A percentile compares a stretch with the other conserved stretches of the same genome.
These are phyloP conservation scores for Globisporangium perplexum DNA, from an alignment of 352 stramenopile species.

Conservation along the genomic window DNA sequence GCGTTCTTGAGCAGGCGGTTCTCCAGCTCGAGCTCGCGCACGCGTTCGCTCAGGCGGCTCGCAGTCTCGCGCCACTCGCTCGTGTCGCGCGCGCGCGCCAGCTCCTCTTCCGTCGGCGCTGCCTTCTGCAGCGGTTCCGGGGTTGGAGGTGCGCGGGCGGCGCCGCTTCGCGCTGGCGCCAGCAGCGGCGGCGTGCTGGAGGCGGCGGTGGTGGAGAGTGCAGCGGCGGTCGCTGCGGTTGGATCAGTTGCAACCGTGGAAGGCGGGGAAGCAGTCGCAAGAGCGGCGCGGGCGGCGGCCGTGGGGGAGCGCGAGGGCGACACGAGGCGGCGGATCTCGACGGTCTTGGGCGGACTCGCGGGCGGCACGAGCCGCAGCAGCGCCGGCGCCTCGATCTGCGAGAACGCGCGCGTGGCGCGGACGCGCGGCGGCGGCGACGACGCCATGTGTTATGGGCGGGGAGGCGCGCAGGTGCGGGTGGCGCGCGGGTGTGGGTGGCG, in stretches of 20 bases:
- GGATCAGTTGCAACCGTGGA: not conserved
- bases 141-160: no score
- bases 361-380: slow-evolving; percentile 23
- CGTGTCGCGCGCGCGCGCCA: slow-evolving; percentile 13
- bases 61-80: slow-evolving; percentile 54
- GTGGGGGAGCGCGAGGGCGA: slow-evolving; percentile 30
- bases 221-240: slow-evolving; percentile 6
- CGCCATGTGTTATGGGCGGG: no score
- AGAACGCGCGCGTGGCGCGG: slow-evolving; percentile 50
- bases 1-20: slow-evolving; percentile 49
- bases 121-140: not conserved
- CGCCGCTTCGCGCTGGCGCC: no score
- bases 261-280: no score
- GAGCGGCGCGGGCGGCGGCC: slow-evolving; percentile 13
- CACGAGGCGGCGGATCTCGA: slow-evolving; percentile 55
- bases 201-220: slow-evolving; percentile 14
- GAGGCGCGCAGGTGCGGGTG: no score
- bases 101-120: not conserved
- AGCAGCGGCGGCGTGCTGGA: slow-evolving; percentile 7
- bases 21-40: slow-evolving; percentile 63
- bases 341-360: slow-evolving; percentile 27
- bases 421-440: slow-evolving; percentile 9
- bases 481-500: no score
- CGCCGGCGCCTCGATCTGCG: slow-evolving; percentile 51
- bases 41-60: slow-evolving; percentile 41